Conservation (phyloP, 768 basidiomycete genomes). For the Suillus fuscotomentosus region DNA sequence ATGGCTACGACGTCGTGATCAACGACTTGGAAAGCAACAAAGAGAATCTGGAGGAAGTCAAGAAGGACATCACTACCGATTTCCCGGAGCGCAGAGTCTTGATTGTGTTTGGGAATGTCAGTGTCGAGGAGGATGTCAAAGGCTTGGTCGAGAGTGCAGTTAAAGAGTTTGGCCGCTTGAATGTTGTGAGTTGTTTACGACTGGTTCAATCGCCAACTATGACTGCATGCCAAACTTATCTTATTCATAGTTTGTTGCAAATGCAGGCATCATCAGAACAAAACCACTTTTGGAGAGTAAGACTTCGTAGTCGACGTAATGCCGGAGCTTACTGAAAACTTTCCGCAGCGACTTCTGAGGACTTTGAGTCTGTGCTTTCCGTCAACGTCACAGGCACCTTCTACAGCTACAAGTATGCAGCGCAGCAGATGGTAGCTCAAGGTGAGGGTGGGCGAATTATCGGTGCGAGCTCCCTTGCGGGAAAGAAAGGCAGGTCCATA, state of each 20-base stretch:
- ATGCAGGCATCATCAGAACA: slow-evolving; percentile 18
- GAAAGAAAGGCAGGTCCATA: slow-evolving; percentile 24
- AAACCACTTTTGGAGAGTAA: slow-evolving; percentile 14
- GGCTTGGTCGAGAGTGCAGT: slow-evolving; percentile 27
- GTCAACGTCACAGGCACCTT: slow-evolving; percentile 42
- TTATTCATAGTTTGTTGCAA: slow-evolving; percentile 16
- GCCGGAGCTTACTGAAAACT: not conserved
- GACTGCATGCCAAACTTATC: not conserved
- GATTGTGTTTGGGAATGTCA: slow-evolving; percentile 24
- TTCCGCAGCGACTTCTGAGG: slow-evolving; percentile 28
- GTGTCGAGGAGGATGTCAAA: slow-evolving; percentile 29
- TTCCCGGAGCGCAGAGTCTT: slow-evolving; percentile 11
- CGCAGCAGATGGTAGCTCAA: slow-evolving; percentile 43
- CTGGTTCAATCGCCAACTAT: not conserved
- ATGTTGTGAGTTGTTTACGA: slow-evolving; percentile 29
- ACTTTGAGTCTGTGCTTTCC: slow-evolving; percentile 32
- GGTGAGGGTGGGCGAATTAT: slow-evolving; percentile 42
- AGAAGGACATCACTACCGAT: slow-evolving; percentile 14
- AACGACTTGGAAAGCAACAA: slow-evolving; percentile 31
- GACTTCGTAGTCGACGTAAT: slow-evolving; percentile 4
- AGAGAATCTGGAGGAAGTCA: slow-evolving; percentile 13
- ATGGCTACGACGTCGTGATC: slow-evolving; percentile 35
- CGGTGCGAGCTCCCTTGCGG: slow-evolving; percentile 36
- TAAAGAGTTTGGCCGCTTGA: slow-evolving; percentile 26
- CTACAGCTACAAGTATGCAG: slow-evolving; percentile 43